Base-by-base conservation (phyloP, 2,329 filamentous ascomycete species). In the Paecilomyces sp. region DNA sequence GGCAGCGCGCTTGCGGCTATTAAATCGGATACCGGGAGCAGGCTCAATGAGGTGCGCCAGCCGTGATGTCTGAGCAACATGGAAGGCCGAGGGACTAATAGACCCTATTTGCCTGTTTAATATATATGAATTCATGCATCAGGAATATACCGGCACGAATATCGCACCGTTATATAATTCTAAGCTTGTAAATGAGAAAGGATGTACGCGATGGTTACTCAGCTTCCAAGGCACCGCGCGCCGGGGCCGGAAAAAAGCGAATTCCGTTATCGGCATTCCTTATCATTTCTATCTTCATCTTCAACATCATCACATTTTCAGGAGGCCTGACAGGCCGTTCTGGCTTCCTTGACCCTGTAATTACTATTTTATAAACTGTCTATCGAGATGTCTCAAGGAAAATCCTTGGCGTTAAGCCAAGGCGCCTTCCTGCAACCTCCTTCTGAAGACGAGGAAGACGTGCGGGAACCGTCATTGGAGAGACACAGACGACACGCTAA, bases 91-190 rank as follows among this genome's bases (percentile, higher is more conserved):
- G 55, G 86, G 84, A 64, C 80, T 77, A 61, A 91, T 75, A 68
- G 83, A 83, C 76, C 91, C 90, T 62, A 87, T 81, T 72, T 89
- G 87, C 77, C 91, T 87, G 72, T 90, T 86, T 74, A 94, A 81
- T 62, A 95, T 80, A 73, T 88, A 86, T 72, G 85, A 80, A 85
- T 89, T 88, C 87, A 91, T 93, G 80, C 85, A 88, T 87, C 74
- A 64, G 57, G 52, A 24, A 54, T 52, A 24, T 12, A 28, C 51
- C 28, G 34, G 55, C 31, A 55, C 47, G 24, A 53, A 31, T 50
- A 50, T 47, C 24, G 55, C 28, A 28, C 54, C 51, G 54, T 15
- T 8, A 36, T 34, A 25, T 54, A 36, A 28, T 50, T 15, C 12
- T 54, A 24, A n/a, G n/a, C 36, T n/a, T 15, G 36, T 12, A 41